Conservation (phyloP, 1,139 yeast species). For the Scheffersomyces segobiensis region DNA sequence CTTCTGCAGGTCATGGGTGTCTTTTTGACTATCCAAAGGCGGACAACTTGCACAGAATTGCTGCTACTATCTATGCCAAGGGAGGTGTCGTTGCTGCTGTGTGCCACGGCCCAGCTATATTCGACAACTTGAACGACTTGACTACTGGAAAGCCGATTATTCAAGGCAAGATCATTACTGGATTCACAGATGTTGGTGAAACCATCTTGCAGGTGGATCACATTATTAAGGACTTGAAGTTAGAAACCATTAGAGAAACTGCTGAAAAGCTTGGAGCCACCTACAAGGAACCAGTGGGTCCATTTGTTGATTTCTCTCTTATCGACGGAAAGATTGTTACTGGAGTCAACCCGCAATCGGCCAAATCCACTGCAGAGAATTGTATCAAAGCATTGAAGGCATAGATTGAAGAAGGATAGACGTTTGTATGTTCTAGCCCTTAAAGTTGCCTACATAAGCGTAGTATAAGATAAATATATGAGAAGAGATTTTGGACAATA, state of each 20-base stretch:
- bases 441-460: not conserved
- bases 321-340: slow-evolving; percentile 58
- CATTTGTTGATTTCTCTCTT: slow-evolving; percentile 54
- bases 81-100: slow-evolving; percentile 63
- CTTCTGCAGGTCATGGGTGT: slow-evolving; percentile 70
- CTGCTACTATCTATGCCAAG: slow-evolving; percentile 44
- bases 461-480: no score
- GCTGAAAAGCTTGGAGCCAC: slow-evolving; percentile 42
- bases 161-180: slow-evolving; percentile 57
- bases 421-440: not conserved
- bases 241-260: slow-evolving; percentile 36
- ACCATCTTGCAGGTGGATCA: slow-evolving; percentile 34
- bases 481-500: not conserved
- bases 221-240: slow-evolving; percentile 30
- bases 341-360: slow-evolving; percentile 62
- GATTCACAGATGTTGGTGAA: slow-evolving; percentile 62
- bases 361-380: slow-evolving; percentile 46
- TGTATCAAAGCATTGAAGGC: slow-evolving; percentile 15
- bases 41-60: slow-evolving; percentile 43
- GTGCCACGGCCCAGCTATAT: slow-evolving; percentile 66
- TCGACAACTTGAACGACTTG: slow-evolving; percentile 44
- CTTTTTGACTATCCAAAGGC: slow-evolving; percentile 58
- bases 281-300: slow-evolving; percentile 45
- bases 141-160: slow-evolving; percentile 45
- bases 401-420: not conserved